phyloP scores from a whole-genome alignment of 768 basidiomycete genomes.

The Suillus alpinus region DNA sequence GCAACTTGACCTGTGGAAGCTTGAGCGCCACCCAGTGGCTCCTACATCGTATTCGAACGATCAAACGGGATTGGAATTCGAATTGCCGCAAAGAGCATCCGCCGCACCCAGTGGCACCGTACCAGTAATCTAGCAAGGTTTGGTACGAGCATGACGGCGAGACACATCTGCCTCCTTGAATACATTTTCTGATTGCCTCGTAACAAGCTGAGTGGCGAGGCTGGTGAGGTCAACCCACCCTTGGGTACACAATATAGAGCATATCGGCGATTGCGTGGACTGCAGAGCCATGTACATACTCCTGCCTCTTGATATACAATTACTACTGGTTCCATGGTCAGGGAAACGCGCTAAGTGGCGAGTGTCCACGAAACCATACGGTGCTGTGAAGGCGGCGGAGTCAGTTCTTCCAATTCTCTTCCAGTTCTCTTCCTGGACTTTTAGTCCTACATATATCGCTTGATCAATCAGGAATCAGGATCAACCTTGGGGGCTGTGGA shows the following conservation, averaged over 20 bases:
- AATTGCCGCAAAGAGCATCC: background rate
- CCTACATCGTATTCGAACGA: background rate
- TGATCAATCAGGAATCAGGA: too few relatives aligned
- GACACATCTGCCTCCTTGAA: background rate
- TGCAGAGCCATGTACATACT: background rate
- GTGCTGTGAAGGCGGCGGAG: background rate
- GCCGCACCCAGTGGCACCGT: background rate
- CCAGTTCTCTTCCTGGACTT: background rate
- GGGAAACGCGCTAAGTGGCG: background rate
- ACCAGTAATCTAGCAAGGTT: background rate
- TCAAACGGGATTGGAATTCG: background rate
- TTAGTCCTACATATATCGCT: too few relatives aligned
- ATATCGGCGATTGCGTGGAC: background rate
- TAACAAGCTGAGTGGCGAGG: background rate
- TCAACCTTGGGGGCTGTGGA: too few relatives aligned
- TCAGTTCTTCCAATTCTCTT: background rate
- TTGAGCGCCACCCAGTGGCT: background rate
- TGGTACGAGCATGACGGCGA: background rate
- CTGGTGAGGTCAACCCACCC: background rate
- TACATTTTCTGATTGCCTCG: background rate
- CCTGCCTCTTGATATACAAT: background rate
- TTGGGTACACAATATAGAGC: background rate
- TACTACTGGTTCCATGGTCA: background rate
- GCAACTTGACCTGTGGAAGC: background rate
- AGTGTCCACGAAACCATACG: too few relatives aligned